Percentiles rank a stretch among this genome's conserved stretches.
Conservation (phyloP, 257 asterid genomes). For the Ehretia macrophylla region DNA sequence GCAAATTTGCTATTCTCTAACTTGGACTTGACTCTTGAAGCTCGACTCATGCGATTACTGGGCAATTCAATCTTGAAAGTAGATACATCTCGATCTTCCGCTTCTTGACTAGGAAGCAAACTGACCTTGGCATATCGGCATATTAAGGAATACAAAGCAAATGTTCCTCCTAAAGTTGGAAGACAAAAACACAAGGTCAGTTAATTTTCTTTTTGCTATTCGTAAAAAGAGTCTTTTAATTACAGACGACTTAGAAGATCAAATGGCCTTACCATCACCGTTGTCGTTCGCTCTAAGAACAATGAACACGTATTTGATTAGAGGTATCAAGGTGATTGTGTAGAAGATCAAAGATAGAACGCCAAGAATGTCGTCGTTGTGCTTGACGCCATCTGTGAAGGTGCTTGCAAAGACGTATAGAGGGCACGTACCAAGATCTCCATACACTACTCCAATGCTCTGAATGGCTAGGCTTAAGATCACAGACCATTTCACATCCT, state of each 20-base stretch:
- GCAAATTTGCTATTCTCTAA: conserved; percentile 48
- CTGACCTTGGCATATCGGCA: conserved; percentile 73
- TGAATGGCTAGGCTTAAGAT: not conserved
- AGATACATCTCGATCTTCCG: conserved; percentile 57
- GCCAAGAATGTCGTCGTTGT: conserved; percentile 46
- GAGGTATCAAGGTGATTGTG: conserved; percentile 47
- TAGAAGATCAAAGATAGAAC: conserved; percentile 48
- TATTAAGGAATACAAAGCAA: conserved; percentile 65
- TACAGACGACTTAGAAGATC: no score
- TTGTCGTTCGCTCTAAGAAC: conserved; percentile 55
- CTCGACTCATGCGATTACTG: conserved; percentile 34
- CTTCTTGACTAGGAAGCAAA: conserved; percentile 60
- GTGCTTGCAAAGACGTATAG: conserved; percentile 14
- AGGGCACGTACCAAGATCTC: not conserved
- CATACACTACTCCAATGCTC: conserved; percentile 1
- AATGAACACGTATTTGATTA: conserved; percentile 47
- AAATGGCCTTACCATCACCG: no score
- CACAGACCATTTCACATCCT: not conserved
- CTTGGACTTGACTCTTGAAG: conserved; percentile 40
- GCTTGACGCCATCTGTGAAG: conserved; percentile 33
- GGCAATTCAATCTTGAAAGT: conserved; percentile 50
- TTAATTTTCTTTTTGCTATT: not conserved
- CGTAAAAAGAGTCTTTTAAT: not conserved
- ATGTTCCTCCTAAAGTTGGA: conserved; percentile 55
- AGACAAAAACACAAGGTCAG: not conserved